Evolutionary conservation across 2,329 filamentous ascomycete species (phyloP).

Genomic region (Orbilia javanica): DNA sequence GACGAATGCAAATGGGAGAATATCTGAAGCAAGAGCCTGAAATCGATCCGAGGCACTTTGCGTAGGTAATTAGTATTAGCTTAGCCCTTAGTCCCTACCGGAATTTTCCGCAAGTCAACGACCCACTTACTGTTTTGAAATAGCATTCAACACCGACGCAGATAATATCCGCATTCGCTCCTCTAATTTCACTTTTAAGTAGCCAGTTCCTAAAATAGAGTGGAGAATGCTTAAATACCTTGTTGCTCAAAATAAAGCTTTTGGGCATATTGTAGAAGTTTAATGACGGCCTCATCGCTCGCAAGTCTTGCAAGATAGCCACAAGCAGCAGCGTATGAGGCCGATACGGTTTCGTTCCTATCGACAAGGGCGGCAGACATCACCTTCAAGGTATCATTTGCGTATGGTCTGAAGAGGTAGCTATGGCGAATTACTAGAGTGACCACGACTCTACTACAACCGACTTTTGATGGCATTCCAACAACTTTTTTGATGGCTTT

Average conservation of each 20-base stretch:
- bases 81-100: slow-evolving; percentile 2
- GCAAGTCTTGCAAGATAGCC: slow-evolving; percentile 82
- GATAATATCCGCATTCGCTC: slow-evolving; percentile 60
- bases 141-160: slow-evolving; percentile 83
- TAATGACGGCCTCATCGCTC: slow-evolving; percentile 68
- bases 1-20: slow-evolving; percentile 89
- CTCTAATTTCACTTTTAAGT: slow-evolving; percentile 53
- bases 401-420: slow-evolving; percentile 79
- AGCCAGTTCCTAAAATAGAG: slow-evolving; percentile 68
- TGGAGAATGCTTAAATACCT: slow-evolving; percentile 77
- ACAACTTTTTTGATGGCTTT: slow-evolving; percentile 85
- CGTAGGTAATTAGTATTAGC: slow-evolving; percentile 34
- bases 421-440: slow-evolving; percentile 85
- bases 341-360: slow-evolving; percentile 91
- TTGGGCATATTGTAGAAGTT: slow-evolving; percentile 71
- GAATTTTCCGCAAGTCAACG: neutral
- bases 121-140: slow-evolving; percentile 74
- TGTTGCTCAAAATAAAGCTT: slow-evolving; percentile 85
- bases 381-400: slow-evolving; percentile 79
- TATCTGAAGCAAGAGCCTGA: slow-evolving; percentile 77
- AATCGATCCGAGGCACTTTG: slow-evolving; percentile 83
- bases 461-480: slow-evolving; percentile 93
- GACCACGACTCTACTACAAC: slow-evolving; percentile 85
- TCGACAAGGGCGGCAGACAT: slow-evolving; percentile 87
- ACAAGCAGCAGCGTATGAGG: slow-evolving; percentile 85